These are phyloP conservation scores for Sporisorium reilianum DNA, from an alignment of 1,284 basidiomycete genomes.

Conservation along the genomic window DNA sequence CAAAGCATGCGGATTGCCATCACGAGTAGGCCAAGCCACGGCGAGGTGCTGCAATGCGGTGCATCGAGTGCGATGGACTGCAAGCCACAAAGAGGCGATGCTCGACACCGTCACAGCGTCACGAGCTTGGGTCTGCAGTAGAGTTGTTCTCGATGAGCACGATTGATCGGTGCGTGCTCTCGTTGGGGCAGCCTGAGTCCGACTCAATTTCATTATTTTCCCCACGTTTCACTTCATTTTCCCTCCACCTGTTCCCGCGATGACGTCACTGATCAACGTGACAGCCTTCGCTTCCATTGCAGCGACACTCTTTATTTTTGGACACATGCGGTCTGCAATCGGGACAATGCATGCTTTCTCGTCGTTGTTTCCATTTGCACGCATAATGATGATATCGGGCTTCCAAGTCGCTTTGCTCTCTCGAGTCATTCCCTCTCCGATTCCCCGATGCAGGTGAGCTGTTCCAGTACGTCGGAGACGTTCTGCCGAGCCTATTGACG, in stretches of 20 bases:
- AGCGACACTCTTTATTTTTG: background rate
- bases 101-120: background rate
- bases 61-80: too few species aligned
- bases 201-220: too few species aligned
- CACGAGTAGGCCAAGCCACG: background rate
- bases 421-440: background rate
- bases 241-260: background rate
- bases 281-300: background rate
- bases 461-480: background rate
- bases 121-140: background rate
- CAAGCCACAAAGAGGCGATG: background rate
- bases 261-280: constrained; percentile 3
- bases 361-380: background rate
- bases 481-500: background rate
- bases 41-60: too few species aligned
- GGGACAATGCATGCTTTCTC: too few species aligned
- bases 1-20: background rate
- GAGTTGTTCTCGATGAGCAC: background rate
- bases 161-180: constrained; percentile 3
- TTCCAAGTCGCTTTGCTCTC: background rate
- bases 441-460: constrained; percentile 1
- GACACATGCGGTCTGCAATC: too few species aligned
- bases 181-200: too few species aligned
- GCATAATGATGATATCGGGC: constrained; percentile 17
- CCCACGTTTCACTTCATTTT: constrained; percentile 11